Evolutionary conservation across 192 early-diverging fungal species (phyloP), one percentile per base, ranked within the genome.

Genomic region (Backusella tuberculispora): DNA sequence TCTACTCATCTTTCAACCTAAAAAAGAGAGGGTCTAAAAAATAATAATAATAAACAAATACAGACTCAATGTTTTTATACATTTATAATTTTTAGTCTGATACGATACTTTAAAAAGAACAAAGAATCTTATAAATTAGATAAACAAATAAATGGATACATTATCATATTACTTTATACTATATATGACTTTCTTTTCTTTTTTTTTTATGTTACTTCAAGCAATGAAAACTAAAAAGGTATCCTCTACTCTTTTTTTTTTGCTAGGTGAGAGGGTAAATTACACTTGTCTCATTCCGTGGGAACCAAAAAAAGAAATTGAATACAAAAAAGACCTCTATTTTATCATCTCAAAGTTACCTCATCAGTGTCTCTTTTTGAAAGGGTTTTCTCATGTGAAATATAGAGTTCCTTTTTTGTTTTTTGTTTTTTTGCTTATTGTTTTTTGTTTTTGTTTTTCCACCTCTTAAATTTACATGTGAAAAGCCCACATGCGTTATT

Each of bases 1-100:
- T 56, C 50, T 56, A 56, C 50, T 56, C 50, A 56, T 56, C 50
- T 56, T 56, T 56, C 50, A 56, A 56, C 50, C 50, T 56, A 56
- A 56, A 56, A 24, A n/a, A 47, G 7, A 56, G 50, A 21, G 50
- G 24, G 50, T 21, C 50, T 24, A 24, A 56, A 53, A 56, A 56
- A 42, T 5, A 42, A 42, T 5, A 3, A 42, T 3, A 56, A n/a
- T n/a, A n/a, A n/a, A 56, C 50, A 56, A n/a, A 56, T 56, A 56
- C 50, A 7, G 50, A 56, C 9, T 56, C 50, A 5, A 56, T 56
- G 50, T 56, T 56, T 45, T 56, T 56, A 56, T 56, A 56, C 19
- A 56, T 56, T 56, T n/a, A 56, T 17, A 6, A 4, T 56, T 53
- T 56, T 50, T 50, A 56, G 50, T 56, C 50, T 56, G 19, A 21